A percentile compares a stretch with the other conserved stretches of the same genome.
Evolutionary conservation across 1,284 basidiomycete genomes (phyloP).

Genomic region (Cutaneotrichosporon cutaneum): DNA sequence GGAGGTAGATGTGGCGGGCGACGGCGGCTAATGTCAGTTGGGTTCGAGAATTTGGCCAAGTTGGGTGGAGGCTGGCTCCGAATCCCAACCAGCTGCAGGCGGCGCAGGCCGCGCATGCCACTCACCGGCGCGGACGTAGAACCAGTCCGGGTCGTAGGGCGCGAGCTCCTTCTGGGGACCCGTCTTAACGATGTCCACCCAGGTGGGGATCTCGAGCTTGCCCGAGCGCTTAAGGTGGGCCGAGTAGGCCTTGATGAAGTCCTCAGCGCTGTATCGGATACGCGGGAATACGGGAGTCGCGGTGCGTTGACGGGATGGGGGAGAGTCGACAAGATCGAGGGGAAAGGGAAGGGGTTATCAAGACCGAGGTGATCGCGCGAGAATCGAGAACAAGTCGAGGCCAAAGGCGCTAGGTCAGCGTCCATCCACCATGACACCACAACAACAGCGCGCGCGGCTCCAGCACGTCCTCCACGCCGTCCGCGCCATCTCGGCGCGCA

Average conservation of each 20-base stretch:
- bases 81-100: too few species aligned
- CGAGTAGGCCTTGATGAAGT: conserved; percentile 79
- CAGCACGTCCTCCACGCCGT: neutral
- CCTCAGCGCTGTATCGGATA: conserved; percentile 54
- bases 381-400: neutral
- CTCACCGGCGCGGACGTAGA: conserved; percentile 92
- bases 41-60: neutral
- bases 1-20: conserved; percentile 99
- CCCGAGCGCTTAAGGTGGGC: conserved; percentile 71
- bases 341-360: neutral
- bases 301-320: too few species aligned
- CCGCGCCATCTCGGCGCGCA: neutral
- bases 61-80: too few species aligned
- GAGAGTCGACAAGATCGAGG: neutral
- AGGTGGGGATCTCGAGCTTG: conserved; percentile 90
- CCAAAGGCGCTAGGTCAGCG: conserved; percentile 18
- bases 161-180: conserved; percentile 97
- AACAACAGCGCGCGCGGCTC: neutral
- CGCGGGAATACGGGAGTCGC: neutral
- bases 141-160: conserved; percentile 99
- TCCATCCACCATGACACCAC: neutral
- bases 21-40: conserved; percentile 68
- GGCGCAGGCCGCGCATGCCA: too few species aligned
- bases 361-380: neutral
- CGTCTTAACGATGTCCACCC: conserved; percentile 99